phyloP scores from a whole-genome alignment of 2,329 filamentous ascomycete species.

The Aureobasidium sp. region DNA sequence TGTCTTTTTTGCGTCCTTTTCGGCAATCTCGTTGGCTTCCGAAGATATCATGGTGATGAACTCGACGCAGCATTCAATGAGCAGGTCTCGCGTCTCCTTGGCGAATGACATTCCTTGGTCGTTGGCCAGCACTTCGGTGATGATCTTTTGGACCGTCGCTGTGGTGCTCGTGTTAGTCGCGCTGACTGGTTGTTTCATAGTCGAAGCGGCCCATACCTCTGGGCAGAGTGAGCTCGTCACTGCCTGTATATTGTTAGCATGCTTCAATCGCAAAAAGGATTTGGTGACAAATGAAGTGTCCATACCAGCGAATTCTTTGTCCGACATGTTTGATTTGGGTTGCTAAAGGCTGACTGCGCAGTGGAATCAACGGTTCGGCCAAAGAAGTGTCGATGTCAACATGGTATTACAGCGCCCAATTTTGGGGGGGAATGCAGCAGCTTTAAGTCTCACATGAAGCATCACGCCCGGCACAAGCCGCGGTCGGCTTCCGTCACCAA shows the following conservation, averaged over 20 bases:
- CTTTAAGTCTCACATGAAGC: slow-evolving; percentile 9
- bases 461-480: neutral
- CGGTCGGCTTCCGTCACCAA: slow-evolving; percentile 4
- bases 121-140: slow-evolving; percentile 80
- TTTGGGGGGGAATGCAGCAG: slow-evolving; percentile 9
- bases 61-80: slow-evolving; percentile 98
- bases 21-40: slow-evolving; percentile 96
- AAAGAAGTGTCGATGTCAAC: slow-evolving; percentile 5
- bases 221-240: slow-evolving; percentile 51
- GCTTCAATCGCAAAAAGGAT: slow-evolving; percentile 4
- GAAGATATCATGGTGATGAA: slow-evolving; percentile 98
- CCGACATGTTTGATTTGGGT: slow-evolving; percentile 37
- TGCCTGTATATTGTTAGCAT: slow-evolving; percentile 30
- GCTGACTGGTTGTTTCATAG: neutral
- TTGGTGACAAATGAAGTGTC: neutral
- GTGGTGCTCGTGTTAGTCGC: slow-evolving; percentile 7
- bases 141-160: slow-evolving; percentile 73
- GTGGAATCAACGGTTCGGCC: slow-evolving; percentile 8
- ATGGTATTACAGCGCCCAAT: neutral
- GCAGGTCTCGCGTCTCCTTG: slow-evolving; percentile 86
- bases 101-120: slow-evolving; percentile 75
- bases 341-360: neutral
- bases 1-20: slow-evolving; percentile 98
- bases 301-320: slow-evolving; percentile 46
- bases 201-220: slow-evolving; percentile 36